Conservation (phyloP, 805 yeast genomes). For the Zygoascus tannicola region DNA sequence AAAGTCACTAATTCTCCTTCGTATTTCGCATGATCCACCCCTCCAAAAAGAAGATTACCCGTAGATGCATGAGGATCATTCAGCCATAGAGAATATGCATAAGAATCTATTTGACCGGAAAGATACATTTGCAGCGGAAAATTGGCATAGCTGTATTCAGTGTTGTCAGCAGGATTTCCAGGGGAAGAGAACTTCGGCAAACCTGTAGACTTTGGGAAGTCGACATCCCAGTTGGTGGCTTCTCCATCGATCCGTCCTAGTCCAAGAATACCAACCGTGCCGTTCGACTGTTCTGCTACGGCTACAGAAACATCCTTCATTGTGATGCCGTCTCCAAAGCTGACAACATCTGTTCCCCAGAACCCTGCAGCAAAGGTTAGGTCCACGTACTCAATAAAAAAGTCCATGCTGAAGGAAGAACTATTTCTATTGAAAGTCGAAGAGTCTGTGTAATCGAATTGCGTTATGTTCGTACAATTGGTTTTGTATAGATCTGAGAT, state of each 20-base stretch:
- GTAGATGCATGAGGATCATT: background rate
- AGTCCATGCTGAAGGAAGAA: slow-evolving; percentile 8
- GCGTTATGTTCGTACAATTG: slow-evolving; percentile 7
- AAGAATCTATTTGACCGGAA: background rate
- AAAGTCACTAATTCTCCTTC: background rate
- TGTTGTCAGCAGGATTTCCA: background rate
- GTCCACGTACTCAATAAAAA: slow-evolving; percentile 33
- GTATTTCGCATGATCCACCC: background rate
- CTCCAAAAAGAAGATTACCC: background rate
- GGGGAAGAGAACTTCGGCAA: no score
- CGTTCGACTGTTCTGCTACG: slow-evolving; percentile 55
- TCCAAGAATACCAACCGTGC: slow-evolving; percentile 30
- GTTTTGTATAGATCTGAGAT: slow-evolving; percentile 2
- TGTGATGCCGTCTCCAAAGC: slow-evolving; percentile 38
- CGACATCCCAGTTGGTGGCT: no score
- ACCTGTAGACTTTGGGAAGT: no score
- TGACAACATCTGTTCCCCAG: slow-evolving; percentile 58
- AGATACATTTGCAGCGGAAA: background rate
- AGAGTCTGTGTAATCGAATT: slow-evolving; percentile 24
- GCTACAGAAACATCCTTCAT: slow-evolving; percentile 58
- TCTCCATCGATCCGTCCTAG: no score
- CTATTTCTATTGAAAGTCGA: slow-evolving; percentile 20
- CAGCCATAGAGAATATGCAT: background rate
- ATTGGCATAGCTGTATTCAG: background rate
- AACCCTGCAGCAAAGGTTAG: slow-evolving; percentile 42